Base-by-base conservation (phyloP, 2,329 filamentous ascomycete species). In the Mollisiaceae sp. region DNA sequence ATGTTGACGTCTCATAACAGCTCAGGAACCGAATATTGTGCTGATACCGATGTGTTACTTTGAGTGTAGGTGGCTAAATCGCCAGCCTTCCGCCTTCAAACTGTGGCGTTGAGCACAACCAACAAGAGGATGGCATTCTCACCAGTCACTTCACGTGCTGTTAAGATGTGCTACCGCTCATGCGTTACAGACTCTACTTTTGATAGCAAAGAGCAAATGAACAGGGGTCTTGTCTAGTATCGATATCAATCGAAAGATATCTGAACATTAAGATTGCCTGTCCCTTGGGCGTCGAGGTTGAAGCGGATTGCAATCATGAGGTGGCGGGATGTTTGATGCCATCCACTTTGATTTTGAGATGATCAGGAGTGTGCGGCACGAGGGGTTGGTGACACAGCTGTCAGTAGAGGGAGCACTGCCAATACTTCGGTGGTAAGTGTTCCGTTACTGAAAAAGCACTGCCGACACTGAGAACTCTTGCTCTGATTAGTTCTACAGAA, bases 11-110 rank as follows among this genome's bases (percentile, higher is more conserved):
- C 22, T 8, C 60, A n/a, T 62, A n/a, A 56, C 38, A 56, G 32
- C 36, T 24, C 50, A 54, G 59, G 59, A 41, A 62, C 60, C 38
- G 60, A 14, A 62, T 18, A 62, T 45, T 62, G 41, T 56, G 22
- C 22, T 56, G 59, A 56, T 45, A 55, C 59, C 14, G 20, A 56
- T 27, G 24, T 54, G 59, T 12, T 52, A 55, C 59, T 62, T 32
- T 35, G 36, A 62, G 12, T 61, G 14, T 22, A 50, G 18, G n/a
- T 60, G 59, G 59, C 59, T 60, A 39, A 60, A 54, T 1, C 20
- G 35, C 8, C 32, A 54, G 50, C 50, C 50, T 54, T 32, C 9
- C 15, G 32, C 24, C 12, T 35, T 54, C 6, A 32, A 5, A 54
- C n/a, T 14, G 50, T 54, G 50, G 50, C 50, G 50, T 6, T 32